phyloP scores from a whole-genome alignment of 2,329 filamentous ascomycete genomes.

The Trichoderma sp. region DNA sequence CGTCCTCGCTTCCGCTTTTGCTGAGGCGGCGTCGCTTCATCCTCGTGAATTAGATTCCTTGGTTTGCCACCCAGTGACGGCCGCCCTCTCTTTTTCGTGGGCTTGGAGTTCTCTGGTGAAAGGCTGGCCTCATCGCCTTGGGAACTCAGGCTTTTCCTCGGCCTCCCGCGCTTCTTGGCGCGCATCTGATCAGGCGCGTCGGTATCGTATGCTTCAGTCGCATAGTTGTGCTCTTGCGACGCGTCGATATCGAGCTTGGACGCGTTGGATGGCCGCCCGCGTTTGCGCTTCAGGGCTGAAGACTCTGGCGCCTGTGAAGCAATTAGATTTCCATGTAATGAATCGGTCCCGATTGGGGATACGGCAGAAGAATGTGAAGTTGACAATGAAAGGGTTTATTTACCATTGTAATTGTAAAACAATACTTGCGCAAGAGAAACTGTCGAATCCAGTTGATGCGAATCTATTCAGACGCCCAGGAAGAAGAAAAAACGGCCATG shows the following conservation, averaged over 20 bases:
- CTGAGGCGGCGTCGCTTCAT: conserved; percentile 15
- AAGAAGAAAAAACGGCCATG: not conserved
- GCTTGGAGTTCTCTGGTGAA: not conserved
- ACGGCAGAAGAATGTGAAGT: not conserved
- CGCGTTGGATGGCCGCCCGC: conserved; percentile 44
- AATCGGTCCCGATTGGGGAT: not conserved
- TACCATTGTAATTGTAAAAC: conserved; percentile 16
- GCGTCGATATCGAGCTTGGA: conserved; percentile 33
- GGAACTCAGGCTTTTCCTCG: conserved; percentile 6
- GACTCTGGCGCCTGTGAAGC: conserved; percentile 28
- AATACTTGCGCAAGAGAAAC: not conserved
- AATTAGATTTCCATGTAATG: not conserved
- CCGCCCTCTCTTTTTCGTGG: conserved; percentile 31
- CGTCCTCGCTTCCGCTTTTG: conserved; percentile 39
- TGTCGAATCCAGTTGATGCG: not conserved
- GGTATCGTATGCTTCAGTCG: conserved; percentile 24
- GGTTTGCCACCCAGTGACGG: conserved; percentile 24
- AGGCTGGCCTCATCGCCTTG: not conserved
- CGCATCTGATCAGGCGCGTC: conserved; percentile 29
- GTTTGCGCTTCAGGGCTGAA: conserved; percentile 42
- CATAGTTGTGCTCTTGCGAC: conserved; percentile 25
- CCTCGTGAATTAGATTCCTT: not conserved
- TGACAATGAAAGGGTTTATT: not conserved
- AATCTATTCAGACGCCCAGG: not conserved
- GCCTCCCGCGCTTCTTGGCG: conserved; percentile 30